Conservation (phyloP, 306 rosid genomes). For the Cicer pinnatifidum region DNA sequence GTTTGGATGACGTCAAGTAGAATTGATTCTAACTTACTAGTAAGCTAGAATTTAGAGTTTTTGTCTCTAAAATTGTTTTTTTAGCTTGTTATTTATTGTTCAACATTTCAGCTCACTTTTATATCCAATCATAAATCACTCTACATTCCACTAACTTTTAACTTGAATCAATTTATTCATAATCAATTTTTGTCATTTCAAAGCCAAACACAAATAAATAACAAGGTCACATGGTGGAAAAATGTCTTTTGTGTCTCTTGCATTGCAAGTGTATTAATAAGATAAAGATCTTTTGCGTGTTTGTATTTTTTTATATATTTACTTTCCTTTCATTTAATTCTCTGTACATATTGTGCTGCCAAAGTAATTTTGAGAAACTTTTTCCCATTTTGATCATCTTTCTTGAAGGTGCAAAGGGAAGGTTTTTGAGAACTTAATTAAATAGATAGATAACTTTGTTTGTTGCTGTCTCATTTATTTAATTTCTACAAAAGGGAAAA, state of each 20-base stretch:
- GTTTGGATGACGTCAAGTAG: not conserved
- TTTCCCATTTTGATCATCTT: not conserved
- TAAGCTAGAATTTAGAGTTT: not conserved
- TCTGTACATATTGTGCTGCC: not conserved
- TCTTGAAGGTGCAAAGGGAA: not conserved
- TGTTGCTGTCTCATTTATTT: slow-evolving; percentile 5
- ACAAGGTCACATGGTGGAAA: no score
- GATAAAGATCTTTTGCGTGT: not conserved
- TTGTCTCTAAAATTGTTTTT: not conserved
- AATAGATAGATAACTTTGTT: slow-evolving; percentile 24
- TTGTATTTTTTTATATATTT: not conserved
- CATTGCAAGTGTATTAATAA: slow-evolving; percentile 22
- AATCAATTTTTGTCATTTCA: not conserved
- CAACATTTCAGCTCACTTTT: not conserved
- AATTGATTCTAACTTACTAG: not conserved
- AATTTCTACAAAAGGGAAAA: slow-evolving; percentile 15
- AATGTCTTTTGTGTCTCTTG: not conserved
- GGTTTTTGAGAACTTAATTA: not conserved
- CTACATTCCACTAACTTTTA: not conserved
- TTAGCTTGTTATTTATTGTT: not conserved
- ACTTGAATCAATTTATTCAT: not conserved
- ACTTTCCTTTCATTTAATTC: slow-evolving; percentile 10
- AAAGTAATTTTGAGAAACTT: not conserved
- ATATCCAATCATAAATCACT: not conserved
- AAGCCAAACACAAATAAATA: not conserved